Percentiles rank a stretch among this genome's conserved stretches.
Conservation (phyloP, 2,329 filamentous ascomycete species). For the Hypoxylon sp. region DNA sequence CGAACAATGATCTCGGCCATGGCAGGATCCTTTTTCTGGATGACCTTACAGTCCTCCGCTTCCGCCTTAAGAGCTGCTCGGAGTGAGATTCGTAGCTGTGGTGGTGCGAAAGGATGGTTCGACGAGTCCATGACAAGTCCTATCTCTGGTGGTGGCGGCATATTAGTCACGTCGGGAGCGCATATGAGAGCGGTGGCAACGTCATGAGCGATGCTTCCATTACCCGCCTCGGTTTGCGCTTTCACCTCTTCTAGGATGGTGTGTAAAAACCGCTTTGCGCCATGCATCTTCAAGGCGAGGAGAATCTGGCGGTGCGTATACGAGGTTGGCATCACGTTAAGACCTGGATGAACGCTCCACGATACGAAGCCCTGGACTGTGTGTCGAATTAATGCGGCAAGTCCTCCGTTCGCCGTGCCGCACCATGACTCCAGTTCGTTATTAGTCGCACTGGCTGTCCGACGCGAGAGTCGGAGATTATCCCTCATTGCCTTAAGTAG, state of each 20-base stretch:
- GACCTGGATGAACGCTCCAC: conserved; percentile 72
- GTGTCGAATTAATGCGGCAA: conserved; percentile 69
- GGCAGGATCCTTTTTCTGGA: conserved; percentile 67
- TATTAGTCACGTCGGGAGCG: conserved; percentile 69
- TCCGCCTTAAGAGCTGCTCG: conserved; percentile 70
- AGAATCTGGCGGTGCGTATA: conserved; percentile 81
- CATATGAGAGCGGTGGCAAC: conserved; percentile 77
- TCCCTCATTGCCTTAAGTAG: conserved; percentile 75
- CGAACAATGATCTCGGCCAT: conserved; percentile 73
- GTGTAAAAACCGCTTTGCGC: conserved; percentile 70
- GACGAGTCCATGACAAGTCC: conserved; percentile 52
- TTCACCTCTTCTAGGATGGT: conserved; percentile 77
- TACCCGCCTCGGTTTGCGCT: conserved; percentile 69
- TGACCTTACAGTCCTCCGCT: conserved; percentile 68
- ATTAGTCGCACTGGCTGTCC: conserved; percentile 72
- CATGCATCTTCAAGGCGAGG: conserved; percentile 69
- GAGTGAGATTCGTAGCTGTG: conserved; percentile 66
- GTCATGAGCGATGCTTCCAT: conserved; percentile 74
- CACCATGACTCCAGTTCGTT: conserved; percentile 78
- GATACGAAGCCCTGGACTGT: conserved; percentile 73
- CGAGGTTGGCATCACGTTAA: conserved; percentile 69
- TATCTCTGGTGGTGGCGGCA: conserved; percentile 52
- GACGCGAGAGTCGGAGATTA: conserved; percentile 68
- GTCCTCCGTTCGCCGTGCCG: conserved; percentile 65
- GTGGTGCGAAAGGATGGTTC: conserved; percentile 52